Percentiles rank a stretch among this genome's conserved stretches.
These are phyloP conservation scores for Hypsizygus ulmarius DNA, from an alignment of 1,284 basidiomycete species.

Conservation along the genomic window DNA sequence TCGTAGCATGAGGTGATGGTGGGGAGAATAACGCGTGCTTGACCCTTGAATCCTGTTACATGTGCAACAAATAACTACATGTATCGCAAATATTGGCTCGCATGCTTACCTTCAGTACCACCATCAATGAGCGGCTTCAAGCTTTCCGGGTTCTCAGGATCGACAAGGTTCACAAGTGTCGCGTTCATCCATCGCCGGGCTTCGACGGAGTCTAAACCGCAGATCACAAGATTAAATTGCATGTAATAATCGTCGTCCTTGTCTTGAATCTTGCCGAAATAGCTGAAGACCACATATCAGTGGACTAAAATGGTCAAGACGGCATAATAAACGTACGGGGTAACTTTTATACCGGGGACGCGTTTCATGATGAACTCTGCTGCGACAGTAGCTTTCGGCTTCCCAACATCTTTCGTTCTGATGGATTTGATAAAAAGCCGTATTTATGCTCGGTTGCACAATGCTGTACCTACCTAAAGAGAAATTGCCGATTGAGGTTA, in stretches of 20 bases:
- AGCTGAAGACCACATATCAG: slow-evolving; percentile 45
- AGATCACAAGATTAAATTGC: slow-evolving; percentile 96
- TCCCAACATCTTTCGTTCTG: slow-evolving; percentile 89
- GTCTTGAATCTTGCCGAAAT: slow-evolving; percentile 98
- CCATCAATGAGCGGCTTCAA: slow-evolving; percentile 99
- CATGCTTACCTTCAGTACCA: slow-evolving; percentile 85
- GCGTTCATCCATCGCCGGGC: slow-evolving; percentile 99
- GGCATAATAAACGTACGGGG: slow-evolving; percentile 62
- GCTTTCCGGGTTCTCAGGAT: slow-evolving; percentile 87
- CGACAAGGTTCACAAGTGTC: slow-evolving; percentile 92
- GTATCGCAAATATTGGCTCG: background rate
- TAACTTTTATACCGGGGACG: slow-evolving; percentile 91
- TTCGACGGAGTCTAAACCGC: slow-evolving; percentile 97
- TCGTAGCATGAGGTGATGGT: slow-evolving; percentile 97
- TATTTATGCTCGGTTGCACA: background rate
- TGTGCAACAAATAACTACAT: slow-evolving; percentile 1
- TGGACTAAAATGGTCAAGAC: background rate
- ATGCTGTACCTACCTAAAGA: slow-evolving; percentile 72
- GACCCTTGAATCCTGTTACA: slow-evolving; percentile 89
- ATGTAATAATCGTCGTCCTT: slow-evolving; percentile 95
- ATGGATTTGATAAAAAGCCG: background rate
- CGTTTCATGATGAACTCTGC: slow-evolving; percentile 96
- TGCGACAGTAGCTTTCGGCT: slow-evolving; percentile 91
- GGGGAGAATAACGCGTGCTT: slow-evolving; percentile 95
- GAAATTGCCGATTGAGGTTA: slow-evolving; percentile 97